Evolutionary conservation across 768 basidiomycete species (phyloP), one percentile per base, ranked within the genome.

Genomic region (Candolleomyces efflorescens): DNA sequence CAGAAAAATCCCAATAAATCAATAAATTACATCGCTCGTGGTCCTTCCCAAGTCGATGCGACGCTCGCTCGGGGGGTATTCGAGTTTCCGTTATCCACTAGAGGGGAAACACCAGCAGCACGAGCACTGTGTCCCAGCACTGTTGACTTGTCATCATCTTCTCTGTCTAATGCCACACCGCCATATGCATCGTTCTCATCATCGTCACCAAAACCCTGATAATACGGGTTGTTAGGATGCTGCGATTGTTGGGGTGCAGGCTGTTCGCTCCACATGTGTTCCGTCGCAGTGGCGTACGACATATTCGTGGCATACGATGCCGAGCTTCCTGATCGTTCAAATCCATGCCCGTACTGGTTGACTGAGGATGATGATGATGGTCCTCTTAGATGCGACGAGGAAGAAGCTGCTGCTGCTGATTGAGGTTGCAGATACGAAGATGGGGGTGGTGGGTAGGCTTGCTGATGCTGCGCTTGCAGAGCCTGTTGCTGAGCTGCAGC

Each of bases 271-370:
- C 69, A 76, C 46, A 70, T 76, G 3, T 75, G 78, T 27, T 80
- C 79, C 15, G 67, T 69, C n/a, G 75, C 79, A 39, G 81, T 78
- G 39, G 71, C 70, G 62, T 70, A 79, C 54, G 78, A 77, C 15
- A 74, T 53, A 43, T 58, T 39, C 53, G 55, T 49, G 24, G 26
- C 43, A 58, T 69, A 66, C 37, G 73, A 74, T 51, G 69, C 66
- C 38, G 72, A 70, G 55, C 75, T 81, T 17, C 68, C 68, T 23
- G 77, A 69, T 41, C 74, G 65, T 61, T 69, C 68, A 49, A 64
- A 62, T 12, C 48, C 59, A 54, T 63, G 57, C 20, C 56, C 60
- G 58, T 50, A 60, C 26, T 51, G 48, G 55, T 36, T n/a, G 7
- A 23, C 4, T 22, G 45, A 26, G 12, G 57, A 58, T 2, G 48